phyloP scores from a whole-genome alignment of 2,329 filamentous ascomycete genomes.

The Ceratocystis papillata region DNA sequence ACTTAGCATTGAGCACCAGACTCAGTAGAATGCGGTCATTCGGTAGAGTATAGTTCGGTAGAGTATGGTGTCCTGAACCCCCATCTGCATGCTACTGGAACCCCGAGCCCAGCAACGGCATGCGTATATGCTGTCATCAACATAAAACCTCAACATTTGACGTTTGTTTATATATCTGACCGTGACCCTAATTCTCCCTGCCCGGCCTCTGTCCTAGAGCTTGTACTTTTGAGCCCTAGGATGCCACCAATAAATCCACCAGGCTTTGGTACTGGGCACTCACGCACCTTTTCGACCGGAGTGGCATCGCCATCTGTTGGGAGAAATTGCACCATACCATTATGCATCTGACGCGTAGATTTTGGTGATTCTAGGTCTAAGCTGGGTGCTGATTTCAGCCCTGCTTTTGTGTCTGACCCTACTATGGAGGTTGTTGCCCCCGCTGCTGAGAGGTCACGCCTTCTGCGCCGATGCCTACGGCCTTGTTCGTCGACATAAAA shows the following conservation, averaged over 20 bases:
- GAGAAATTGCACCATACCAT: conserved; percentile 41
- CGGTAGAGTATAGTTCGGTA: neutral
- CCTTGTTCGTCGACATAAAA: conserved; percentile 22
- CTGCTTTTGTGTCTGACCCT: conserved; percentile 32
- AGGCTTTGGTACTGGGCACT: conserved; percentile 90
- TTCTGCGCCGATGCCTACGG: conserved; percentile 20
- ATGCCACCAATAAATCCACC: conserved; percentile 65
- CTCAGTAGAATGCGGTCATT: neutral
- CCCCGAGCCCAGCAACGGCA: neutral
- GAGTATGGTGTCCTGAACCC: neutral
- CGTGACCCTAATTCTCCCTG: conserved; percentile 25
- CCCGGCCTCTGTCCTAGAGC: neutral
- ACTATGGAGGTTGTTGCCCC: conserved; percentile 32
- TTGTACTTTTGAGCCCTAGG: conserved; percentile 52
- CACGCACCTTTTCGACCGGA: conserved; percentile 40
- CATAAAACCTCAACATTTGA: neutral
- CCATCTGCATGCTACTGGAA: neutral
- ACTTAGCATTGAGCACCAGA: too few relatives aligned
- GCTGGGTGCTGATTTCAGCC: neutral
- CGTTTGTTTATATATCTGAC: conserved; percentile 1
- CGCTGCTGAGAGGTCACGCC: conserved; percentile 37
- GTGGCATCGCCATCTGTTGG: conserved; percentile 32
- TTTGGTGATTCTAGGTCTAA: neutral
- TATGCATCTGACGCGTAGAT: conserved; percentile 33
- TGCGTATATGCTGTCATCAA: neutral